These are phyloP conservation scores for Chaetomium fimeti DNA, from an alignment of 495 filamentous ascomycete species.

Conservation along the genomic window DNA sequence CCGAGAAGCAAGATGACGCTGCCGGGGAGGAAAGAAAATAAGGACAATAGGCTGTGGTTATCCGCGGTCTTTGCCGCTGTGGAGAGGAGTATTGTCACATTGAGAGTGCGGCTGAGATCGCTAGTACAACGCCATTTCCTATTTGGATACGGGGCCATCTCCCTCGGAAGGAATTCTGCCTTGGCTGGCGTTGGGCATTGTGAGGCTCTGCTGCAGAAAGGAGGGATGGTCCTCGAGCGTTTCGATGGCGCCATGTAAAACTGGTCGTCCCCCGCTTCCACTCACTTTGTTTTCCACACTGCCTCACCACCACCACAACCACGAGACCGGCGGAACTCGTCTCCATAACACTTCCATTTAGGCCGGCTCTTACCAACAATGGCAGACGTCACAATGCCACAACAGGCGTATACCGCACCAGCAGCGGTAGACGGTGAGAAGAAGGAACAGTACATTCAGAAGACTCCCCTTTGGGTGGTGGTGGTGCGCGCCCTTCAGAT, in stretches of 20 bases:
- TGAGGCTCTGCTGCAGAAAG: conserved; percentile 2
- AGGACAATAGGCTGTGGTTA: background rate
- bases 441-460: conserved; percentile 24
- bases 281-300: background rate
- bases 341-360: background rate
- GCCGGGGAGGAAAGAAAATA: background rate
- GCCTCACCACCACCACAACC: background rate
- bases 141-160: background rate
- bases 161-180: conserved; percentile 1
- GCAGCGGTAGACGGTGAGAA: background rate
- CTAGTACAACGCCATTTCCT: background rate
- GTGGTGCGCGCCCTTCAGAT: conserved; percentile 43
- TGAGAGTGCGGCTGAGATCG: conserved; percentile 16
- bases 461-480: conserved; percentile 44
- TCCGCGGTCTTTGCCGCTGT: background rate
- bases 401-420: conserved; percentile 8
- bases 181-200: conserved; percentile 7
- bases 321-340: too few relatives aligned
- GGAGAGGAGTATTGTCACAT: background rate
- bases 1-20: background rate
- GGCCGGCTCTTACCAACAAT: background rate
- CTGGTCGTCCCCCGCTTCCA: background rate
- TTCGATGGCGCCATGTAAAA: background rate
- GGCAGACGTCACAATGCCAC: conserved; percentile 1
- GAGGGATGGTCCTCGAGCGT: background rate